Base-by-base conservation (phyloP, 768 basidiomycete species). In the Psilocybe azurescens region DNA sequence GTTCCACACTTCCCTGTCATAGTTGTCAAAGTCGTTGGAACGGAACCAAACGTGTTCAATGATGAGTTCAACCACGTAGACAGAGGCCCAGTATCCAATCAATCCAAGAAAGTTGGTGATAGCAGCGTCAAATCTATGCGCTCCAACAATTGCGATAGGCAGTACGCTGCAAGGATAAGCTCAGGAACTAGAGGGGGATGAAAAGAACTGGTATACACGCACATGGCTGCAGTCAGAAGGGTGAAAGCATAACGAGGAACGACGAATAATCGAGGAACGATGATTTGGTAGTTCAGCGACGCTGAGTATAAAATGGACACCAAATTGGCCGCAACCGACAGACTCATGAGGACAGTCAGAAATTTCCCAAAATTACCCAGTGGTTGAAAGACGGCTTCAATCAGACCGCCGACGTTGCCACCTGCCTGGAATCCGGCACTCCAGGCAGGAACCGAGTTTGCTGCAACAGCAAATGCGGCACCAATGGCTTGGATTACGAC, bases 291-390 rank as follows among this genome's bases (percentile, higher is more conserved):
- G 69, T 85, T 88, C 59, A 94, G 80, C 1, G 87, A 84, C 53
- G 89, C 83, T 33, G 89, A 91, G 72, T 97, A 97, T 59, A 94
- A 86, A 11, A 92, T 89, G 1, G 89, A 85, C 1, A 91, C 89
- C 39, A 92, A 88, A 74, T 94, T 95, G 1, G 86, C 90, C 2
- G 87, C 85, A 46, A 94, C 90, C 58, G 89, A 90, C 29, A 97
- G 78, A 58, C 90, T 90, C 63, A 95, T 80, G 52, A 96, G 75
- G 41, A 94, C 89, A 0, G 87, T 89, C 49, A 93, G 77, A 76
- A 93, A 89, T 68, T 91, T 89, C 3, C 91, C 88, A 72, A 92
- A 93, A 20, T 82, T 83, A n/a, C 86, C 85, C 0, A 80, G 78
- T 1, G 91, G 91, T n/a, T 77, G 78, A 3, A 92, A 79, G 78